Evolutionary conservation across 306 rosid species (phyloP).

Genomic region (Rubus idaeus): DNA sequence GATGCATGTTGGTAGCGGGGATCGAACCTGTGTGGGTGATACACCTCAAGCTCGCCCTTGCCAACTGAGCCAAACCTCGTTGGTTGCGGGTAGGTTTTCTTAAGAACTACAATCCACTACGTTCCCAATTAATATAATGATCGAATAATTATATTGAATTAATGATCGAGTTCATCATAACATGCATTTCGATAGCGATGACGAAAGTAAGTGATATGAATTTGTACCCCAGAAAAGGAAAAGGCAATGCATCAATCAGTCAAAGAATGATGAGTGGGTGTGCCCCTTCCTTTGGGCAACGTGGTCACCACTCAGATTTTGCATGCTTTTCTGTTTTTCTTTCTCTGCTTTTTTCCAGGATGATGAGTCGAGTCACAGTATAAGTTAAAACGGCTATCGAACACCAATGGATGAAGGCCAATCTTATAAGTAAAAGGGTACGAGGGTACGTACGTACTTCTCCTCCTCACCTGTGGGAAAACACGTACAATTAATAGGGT

Average conservation of each 20-base stretch:
- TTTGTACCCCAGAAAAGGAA: not conserved
- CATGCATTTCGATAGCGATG: not conserved
- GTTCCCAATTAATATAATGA: too few relatives aligned
- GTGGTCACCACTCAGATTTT: not conserved
- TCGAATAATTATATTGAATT: not conserved
- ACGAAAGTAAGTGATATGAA: not conserved
- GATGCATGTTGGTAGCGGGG: too few relatives aligned
- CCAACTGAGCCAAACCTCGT: too few relatives aligned
- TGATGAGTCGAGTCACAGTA: constrained; percentile 2
- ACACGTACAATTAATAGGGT: not conserved
- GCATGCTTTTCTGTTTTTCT: not conserved
- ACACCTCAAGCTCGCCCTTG: too few relatives aligned
- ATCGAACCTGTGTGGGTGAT: too few relatives aligned
- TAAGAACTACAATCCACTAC: too few relatives aligned
- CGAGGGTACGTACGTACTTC: not conserved
- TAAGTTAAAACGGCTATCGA: not conserved
- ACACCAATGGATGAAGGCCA: not conserved
- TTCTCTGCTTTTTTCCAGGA: not conserved
- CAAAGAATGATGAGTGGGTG: not conserved
- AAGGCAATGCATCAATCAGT: not conserved
- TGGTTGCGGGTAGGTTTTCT: too few relatives aligned
- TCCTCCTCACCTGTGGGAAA: not conserved
- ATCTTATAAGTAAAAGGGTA: not conserved
- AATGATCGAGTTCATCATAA: not conserved
- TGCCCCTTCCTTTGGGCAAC: not conserved